Base-by-base conservation (phyloP, 148 eudicot genomes). In the Fallopia convolvulus region DNA sequence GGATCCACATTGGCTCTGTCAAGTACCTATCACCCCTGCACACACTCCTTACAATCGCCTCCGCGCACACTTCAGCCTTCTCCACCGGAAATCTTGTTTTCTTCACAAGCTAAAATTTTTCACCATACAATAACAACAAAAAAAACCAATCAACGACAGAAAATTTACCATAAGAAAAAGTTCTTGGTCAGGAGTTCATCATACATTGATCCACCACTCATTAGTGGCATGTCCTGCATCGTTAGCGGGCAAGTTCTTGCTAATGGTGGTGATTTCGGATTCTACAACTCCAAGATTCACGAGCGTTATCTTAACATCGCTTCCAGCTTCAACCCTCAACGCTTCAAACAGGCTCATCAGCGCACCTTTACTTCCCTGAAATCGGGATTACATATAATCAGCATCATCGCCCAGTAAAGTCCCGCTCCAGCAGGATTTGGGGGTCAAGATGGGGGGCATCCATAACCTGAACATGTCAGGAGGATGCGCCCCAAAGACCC, bases 241-340 rank as follows among this genome's bases (percentile, higher is more conserved):
- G 3, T 36, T 36, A 36, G 3, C 21, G 0, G 18, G 4, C 21
- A 53, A 2, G 60, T 53, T 53, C 4, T 53, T 53, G 60, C 60
- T 17, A 6, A 15, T 53, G 18, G 60, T 53, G 20, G 60, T 53
- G 71, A 85, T 60, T 63, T 91, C 90, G 23, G 96, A 89, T 80
- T 91, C 96, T 10, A 91, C 75, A 2, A 86, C 73, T 9, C 96
- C 92, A 0, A 92, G 92, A 1, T 89, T 86, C 5, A 84, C 96
- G 6, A 91, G 65, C 4, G 96, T 89, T 26, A 91, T 80, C 53
- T 84, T 83, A 40, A 91, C 53, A 5, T 87, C 87, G 0, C 84
- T 77, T 21, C 86, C 87, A 21, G 87, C 74, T 68, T 91, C 92
- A 46, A 89, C 78, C 78, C 92, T 81, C 11, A 89, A 10, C 4